These are phyloP conservation scores for Aegilops sharonensis DNA, from an alignment of 176 grass and related monocot genomes.

Conservation along the genomic window DNA sequence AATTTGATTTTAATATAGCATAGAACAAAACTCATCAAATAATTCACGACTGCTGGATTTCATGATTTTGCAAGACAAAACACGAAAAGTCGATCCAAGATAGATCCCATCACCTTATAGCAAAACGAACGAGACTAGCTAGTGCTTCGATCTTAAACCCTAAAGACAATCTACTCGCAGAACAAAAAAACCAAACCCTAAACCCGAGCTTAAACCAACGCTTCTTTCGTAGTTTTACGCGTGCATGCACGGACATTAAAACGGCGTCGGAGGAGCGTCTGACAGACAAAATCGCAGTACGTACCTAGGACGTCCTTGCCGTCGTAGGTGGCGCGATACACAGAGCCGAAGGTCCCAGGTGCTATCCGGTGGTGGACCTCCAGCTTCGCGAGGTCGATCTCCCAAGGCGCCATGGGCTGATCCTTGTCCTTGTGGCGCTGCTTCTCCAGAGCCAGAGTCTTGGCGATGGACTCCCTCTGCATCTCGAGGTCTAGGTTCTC, in stretches of 20 bases:
- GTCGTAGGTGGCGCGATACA: constrained; percentile 5
- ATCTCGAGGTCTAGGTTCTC: not conserved
- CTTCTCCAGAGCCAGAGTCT: not conserved
- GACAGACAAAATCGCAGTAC: not conserved
- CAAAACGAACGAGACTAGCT: not conserved
- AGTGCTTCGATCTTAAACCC: not conserved
- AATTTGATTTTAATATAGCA: not conserved
- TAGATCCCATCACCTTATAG: not conserved
- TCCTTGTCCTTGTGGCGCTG: not conserved
- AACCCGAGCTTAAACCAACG: no score
- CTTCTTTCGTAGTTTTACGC: no score
- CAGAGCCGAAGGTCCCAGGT: not conserved
- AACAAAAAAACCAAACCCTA: no score
- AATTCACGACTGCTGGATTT: not conserved
- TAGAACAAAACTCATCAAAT: not conserved
- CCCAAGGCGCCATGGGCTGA: not conserved
- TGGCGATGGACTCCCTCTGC: not conserved
- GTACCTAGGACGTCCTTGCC: not conserved
- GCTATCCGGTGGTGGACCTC: not conserved
- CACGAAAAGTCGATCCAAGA: not conserved
- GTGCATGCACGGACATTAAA: not conserved
- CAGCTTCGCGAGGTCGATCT: constrained; percentile 1
- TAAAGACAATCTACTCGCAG: not conserved
- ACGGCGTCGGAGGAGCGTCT: not conserved
- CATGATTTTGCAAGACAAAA: not conserved